These are phyloP conservation scores for Pythium grandisporangium DNA, from an alignment of 352 stramenopile species.

Conservation along the genomic window DNA sequence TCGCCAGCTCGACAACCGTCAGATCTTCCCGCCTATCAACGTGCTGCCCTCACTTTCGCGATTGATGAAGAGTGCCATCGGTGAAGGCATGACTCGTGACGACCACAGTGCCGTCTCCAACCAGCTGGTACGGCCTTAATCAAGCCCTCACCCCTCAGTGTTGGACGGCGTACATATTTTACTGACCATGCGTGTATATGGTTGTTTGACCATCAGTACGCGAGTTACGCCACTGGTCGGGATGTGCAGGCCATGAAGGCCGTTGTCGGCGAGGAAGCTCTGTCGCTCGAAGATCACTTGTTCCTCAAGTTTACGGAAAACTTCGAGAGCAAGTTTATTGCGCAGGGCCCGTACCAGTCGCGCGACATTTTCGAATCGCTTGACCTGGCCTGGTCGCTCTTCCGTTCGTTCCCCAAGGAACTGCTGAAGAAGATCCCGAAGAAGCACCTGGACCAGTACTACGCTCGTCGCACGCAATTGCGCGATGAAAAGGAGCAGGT, in stretches of 20 bases:
- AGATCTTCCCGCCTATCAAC: slow-evolving; percentile 99
- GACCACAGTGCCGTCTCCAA: slow-evolving; percentile 99
- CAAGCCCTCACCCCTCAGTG: slow-evolving; percentile 9
- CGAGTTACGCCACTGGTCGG: slow-evolving; percentile 88
- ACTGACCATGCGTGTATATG: slow-evolving; percentile 4
- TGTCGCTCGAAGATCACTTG: slow-evolving; percentile 98
- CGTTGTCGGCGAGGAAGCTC: slow-evolving; percentile 98
- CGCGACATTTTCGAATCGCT: slow-evolving; percentile 98
- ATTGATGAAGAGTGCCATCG: slow-evolving; percentile 99
- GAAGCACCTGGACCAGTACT: slow-evolving; percentile 97
- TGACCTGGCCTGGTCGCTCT: slow-evolving; percentile 97
- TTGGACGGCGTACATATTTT: slow-evolving; percentile 25
- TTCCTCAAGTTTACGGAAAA: slow-evolving; percentile 99
- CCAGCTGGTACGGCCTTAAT: slow-evolving; percentile 96
- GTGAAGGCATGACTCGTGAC: slow-evolving; percentile 98
- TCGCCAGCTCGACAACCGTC: slow-evolving; percentile 96
- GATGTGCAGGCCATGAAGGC: slow-evolving; percentile 99
- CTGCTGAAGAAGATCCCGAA: slow-evolving; percentile 99
- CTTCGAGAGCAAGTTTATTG: slow-evolving; percentile 99
- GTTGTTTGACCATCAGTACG: slow-evolving; percentile 52
- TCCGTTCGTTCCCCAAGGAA: slow-evolving; percentile 98
- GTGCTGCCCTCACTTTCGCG: slow-evolving; percentile 97
- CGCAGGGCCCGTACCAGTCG: slow-evolving; percentile 95
- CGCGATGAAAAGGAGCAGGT: slow-evolving; percentile 84
- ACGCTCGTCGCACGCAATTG: slow-evolving; percentile 88